Evolutionary conservation across 176 grass and related monocot species (phyloP).

Genomic region (Elymus sibiricus): DNA sequence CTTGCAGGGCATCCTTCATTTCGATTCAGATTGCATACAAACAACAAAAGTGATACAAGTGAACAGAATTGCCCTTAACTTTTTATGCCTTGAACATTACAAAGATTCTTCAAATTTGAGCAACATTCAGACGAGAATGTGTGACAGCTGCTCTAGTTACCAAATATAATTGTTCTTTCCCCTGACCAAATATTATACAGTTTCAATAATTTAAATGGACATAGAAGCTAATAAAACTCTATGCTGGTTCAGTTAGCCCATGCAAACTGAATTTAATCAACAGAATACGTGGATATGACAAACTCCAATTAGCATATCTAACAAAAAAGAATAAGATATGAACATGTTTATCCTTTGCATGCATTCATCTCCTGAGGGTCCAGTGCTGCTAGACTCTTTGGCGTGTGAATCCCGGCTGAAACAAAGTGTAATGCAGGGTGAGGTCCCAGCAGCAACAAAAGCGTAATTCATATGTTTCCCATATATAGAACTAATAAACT

Average conservation of each 20-base stretch:
- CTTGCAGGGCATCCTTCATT: not conserved
- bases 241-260: slow-evolving; percentile 13
- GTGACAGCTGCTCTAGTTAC: not conserved
- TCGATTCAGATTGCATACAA: not conserved
- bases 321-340: slow-evolving; percentile 14
- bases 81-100: not conserved
- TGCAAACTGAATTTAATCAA: slow-evolving; percentile 29
- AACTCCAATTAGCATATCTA: slow-evolving; percentile 7
- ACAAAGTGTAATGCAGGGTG: slow-evolving; percentile 48
- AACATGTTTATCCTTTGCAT: slow-evolving; percentile 12
- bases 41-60: not conserved
- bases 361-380: not conserved
- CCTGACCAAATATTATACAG: slow-evolving; percentile 12
- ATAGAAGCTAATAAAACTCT: slow-evolving; percentile 13
- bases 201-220: slow-evolving; percentile 20
- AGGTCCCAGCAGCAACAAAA: slow-evolving; percentile 44
- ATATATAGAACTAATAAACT: not conserved
- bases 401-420: slow-evolving; percentile 83
- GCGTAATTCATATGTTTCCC: slow-evolving; percentile 30
- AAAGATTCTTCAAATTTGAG: not conserved
- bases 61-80: not conserved
- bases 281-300: slow-evolving; percentile 15
- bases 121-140: not conserved
- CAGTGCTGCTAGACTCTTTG: slow-evolving; percentile 35
- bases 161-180: not conserved